Evolutionary conservation across 2,329 filamentous ascomycete genomes (phyloP), one percentile per base, ranked within the genome.

Genomic region (Escovopsis sp.): DNA sequence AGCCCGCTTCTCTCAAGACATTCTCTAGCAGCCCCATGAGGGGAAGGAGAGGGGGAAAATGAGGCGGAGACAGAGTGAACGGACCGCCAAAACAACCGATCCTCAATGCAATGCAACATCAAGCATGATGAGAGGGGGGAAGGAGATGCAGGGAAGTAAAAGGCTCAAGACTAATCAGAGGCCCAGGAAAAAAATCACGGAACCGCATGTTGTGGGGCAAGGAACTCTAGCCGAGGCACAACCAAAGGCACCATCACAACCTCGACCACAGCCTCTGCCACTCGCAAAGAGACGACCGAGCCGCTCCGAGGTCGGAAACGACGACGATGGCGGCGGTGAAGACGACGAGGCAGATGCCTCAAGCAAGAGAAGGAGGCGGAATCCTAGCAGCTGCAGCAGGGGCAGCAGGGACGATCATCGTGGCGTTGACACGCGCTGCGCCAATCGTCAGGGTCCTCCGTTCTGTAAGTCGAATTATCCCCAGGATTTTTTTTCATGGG

Each of bases 141-240:
- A 18, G 19, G 7, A 35, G 12, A 10, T 35, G 12, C 23, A 23
- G 26, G 34, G 28, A 32, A 32, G 12, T 15, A 18, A 33, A 28
- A 19, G 33, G 33, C 7, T 32, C 28, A 7, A 32, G 28, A 32
- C 28, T 32, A 32, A 32, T 11, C 28, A 32, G 11, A 3, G 2
- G 8, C 28, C 38, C 36, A 70, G 67, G 55, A 70, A 32, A 32
- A 32, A 32, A 32, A 32, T 32, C 28, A 11, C 8, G 8, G 28
- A 11, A 32, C 28, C 28, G 11, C 28, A 32, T 32, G 57, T 59
- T 44, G 60, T 55, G 47, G 60, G 55, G 47, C 58, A 57, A 43
- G 49, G 51, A 33, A 46, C 49, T 38, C 54, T 58, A 47, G 62
- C 68, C 63, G 70, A 73, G 64, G 66, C 67, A 51, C 61, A 62